Base-by-base conservation (phyloP, 257 asterid species). In the Galeopsis tetrahit region DNA sequence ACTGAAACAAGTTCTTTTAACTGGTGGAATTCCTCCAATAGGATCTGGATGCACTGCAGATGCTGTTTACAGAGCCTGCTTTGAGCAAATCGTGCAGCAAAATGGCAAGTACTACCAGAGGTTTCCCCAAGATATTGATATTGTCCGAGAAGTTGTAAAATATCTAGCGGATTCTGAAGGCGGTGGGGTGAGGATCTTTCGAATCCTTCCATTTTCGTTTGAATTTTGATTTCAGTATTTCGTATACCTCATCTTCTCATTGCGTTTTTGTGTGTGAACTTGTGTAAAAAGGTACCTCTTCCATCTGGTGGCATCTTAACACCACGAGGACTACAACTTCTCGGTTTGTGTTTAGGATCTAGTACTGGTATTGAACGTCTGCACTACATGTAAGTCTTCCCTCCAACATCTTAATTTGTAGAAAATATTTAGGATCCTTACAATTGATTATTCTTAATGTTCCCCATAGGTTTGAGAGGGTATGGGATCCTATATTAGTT, bases 301-400 rank as follows among this genome's bases (percentile, higher is more conserved):
- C 98, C 99, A 32, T 94, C 98, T 66, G 98, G 98, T 67, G 97
- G 99, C 63, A 73, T 86, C 73, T 80, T 94, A 82, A 94, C 98
- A 59, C 96, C 99, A 58, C 79, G 80, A 75, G 99, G 98, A 65
- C 76, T 94, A 55, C 99, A 94, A 78, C 82, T 88, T 75, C 95
- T 94, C 39, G 99, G 99, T 71, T 82, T 89, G 77, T 70, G 86
- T 77, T 84, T 94, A 80, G 99, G 99, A 76, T 88, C 93, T 3
- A 89, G 97, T 75, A 75, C 94, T 36, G 97, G 99, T 72, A 91
- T 94, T 72, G 99, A 94, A 71, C 96, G 95, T 62, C 71, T 94
- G 85, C 99, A 94, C 79, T 94, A 89, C 71, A 70, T 94, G 98
- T 94, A 83, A 83, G 86, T 73, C 44, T 32, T 44, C 56, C 56